Evolutionary conservation across 139 green algal genomes (phyloP).

Genomic region (Closterium sp.): DNA sequence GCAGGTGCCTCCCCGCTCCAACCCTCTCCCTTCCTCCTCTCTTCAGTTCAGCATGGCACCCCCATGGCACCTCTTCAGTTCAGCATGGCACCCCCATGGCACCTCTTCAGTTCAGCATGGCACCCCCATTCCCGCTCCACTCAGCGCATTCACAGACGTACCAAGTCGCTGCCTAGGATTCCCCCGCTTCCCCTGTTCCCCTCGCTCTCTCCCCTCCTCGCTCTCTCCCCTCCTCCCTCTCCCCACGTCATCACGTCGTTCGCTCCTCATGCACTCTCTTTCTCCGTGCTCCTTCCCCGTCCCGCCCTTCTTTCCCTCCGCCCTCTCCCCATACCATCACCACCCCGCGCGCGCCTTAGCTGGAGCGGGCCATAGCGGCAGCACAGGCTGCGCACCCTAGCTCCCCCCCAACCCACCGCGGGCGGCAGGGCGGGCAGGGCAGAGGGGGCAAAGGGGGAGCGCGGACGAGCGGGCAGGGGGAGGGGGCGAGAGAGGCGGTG

Average conservation of each 20-base stretch:
- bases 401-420: background rate
- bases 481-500: background rate
- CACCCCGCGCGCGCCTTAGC: background rate
- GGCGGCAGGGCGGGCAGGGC: background rate
- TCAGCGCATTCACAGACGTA: background rate
- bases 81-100: too few relatives aligned
- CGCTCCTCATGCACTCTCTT: background rate
- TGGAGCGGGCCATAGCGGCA: background rate
- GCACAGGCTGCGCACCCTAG: background rate
- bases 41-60: too few relatives aligned
- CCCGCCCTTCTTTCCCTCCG: background rate
- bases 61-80: too few relatives aligned
- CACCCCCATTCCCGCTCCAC: background rate
- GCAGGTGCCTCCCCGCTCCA: background rate
- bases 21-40: too few relatives aligned
- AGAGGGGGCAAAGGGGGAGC: background rate
- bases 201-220: too few relatives aligned
- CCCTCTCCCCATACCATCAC: too few relatives aligned
- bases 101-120: too few relatives aligned
- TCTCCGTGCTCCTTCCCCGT: background rate
- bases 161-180: too few relatives aligned
- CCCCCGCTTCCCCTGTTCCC: too few relatives aligned
- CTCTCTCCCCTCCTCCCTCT: too few relatives aligned
- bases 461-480: background rate
- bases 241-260: too few relatives aligned